Evolutionary conservation across 1,139 yeast species (phyloP).

Genomic region (Geotrichum phurueaensis): DNA sequence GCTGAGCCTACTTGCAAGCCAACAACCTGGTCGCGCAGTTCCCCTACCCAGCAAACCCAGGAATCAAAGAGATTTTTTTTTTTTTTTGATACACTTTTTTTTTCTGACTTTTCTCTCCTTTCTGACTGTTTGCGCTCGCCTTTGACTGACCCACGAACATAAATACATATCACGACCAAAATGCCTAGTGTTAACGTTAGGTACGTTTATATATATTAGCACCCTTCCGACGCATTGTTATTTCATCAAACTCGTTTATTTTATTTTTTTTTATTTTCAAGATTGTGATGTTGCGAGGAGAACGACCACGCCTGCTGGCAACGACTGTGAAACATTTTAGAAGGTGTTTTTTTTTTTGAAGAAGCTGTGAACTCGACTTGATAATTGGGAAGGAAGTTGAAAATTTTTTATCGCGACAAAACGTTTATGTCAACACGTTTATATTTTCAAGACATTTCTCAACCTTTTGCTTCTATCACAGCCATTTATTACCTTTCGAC

Average conservation of each 20-base stretch:
- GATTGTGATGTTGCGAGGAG: neutral
- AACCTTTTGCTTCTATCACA: neutral
- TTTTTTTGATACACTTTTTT: slow-evolving; percentile 7
- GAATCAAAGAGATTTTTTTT: slow-evolving; percentile 1
- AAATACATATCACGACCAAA: slow-evolving; percentile 37
- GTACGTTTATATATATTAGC: slow-evolving; percentile 49
- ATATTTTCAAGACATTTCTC: neutral
- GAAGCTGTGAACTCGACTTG: neutral
- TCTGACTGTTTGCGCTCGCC: slow-evolving; percentile 15
- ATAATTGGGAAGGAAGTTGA: neutral
- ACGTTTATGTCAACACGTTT: neutral
- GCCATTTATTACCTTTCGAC: neutral
- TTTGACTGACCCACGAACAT: slow-evolving; percentile 11
- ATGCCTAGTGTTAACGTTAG: slow-evolving; percentile 99
- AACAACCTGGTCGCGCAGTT: neutral
- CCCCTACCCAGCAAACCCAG: slow-evolving; percentile 2
- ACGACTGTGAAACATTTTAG: neutral
- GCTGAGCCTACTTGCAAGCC: neutral
- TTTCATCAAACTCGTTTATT: neutral
- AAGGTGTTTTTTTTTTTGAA: neutral
- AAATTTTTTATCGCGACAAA: neutral
- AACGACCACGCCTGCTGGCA: neutral
- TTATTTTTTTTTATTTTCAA: neutral
- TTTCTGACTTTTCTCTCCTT: neutral
- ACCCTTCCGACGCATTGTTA: neutral